Conservation (phyloP, 192 early-diverging fungal species). For the Coemansia biformis region DNA sequence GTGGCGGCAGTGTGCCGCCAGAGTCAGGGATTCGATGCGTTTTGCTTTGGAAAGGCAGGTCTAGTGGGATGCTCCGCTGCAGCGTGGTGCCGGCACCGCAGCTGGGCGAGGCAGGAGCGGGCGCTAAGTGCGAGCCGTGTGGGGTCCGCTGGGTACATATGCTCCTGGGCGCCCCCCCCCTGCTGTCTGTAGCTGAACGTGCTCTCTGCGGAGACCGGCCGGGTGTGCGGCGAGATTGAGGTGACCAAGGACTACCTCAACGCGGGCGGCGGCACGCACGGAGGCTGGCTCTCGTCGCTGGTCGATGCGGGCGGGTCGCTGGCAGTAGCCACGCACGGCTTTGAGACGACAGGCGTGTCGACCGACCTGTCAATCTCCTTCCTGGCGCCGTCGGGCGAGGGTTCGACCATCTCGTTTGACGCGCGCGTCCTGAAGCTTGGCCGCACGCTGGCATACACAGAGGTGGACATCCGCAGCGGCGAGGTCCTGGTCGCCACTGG, state of each 20-base stretch:
- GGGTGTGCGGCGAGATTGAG: slow-evolving; percentile 30
- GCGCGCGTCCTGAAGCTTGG: slow-evolving; percentile 47
- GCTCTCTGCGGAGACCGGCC: slow-evolving; percentile 32
- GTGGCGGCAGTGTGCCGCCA: slow-evolving; percentile 8
- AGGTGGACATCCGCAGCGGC: slow-evolving; percentile 37
- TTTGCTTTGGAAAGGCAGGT: slow-evolving; percentile 14
- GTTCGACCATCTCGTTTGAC: slow-evolving; percentile 33
- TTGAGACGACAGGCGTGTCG: slow-evolving; percentile 42
- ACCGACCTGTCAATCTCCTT: slow-evolving; percentile 50
- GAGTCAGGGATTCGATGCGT: slow-evolving; percentile 26
- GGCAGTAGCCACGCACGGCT: slow-evolving; percentile 41
- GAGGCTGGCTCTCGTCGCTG: slow-evolving; percentile 50
- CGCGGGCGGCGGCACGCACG: slow-evolving; percentile 44
- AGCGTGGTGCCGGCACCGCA: too few species aligned
- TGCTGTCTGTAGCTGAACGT: slow-evolving; percentile 37
- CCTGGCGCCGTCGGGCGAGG: slow-evolving; percentile 39
- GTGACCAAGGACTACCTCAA: slow-evolving; percentile 27
- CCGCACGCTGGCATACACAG: slow-evolving; percentile 47
- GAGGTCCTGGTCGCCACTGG: slow-evolving; percentile 49
- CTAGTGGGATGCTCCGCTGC: too few species aligned
- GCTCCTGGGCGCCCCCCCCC: too few species aligned
- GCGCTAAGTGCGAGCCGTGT: too few species aligned
- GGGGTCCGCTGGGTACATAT: too few species aligned
- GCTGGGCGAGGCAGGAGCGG: too few species aligned
- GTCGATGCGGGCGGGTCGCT: slow-evolving; percentile 51